These are phyloP conservation scores for Linum usitatissimum DNA, from an alignment of 345 rosid genomes.

Conservation along the genomic window DNA sequence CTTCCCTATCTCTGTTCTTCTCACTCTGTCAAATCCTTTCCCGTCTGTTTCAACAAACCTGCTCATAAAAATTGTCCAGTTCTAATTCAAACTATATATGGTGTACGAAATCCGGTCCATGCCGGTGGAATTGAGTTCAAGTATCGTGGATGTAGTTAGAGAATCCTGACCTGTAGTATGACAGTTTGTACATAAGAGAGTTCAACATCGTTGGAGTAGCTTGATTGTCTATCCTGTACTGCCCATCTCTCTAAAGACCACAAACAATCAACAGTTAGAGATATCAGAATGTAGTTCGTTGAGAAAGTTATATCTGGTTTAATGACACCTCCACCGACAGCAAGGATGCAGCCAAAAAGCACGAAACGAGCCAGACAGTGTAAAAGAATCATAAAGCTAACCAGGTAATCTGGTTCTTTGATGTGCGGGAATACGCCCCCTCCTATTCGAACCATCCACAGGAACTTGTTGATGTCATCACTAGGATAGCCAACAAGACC, in stretches of 20 bases:
- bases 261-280: background rate
- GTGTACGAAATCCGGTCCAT: background rate
- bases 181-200: slow-evolving; percentile 92
- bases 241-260: slow-evolving; percentile 72
- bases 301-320: background rate
- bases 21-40: slow-evolving; percentile 78
- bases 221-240: slow-evolving; percentile 84
- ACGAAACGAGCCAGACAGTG: background rate
- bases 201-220: slow-evolving; percentile 96
- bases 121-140: background rate
- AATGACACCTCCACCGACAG: background rate
- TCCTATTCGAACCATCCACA: slow-evolving; percentile 99
- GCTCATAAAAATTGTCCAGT: slow-evolving; percentile 9
- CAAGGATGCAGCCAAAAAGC: slow-evolving; percentile 3
- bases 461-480: slow-evolving; percentile 94
- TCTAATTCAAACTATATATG: background rate
- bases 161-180: slow-evolving; percentile 71
- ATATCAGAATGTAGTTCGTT: background rate
- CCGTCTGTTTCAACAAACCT: slow-evolving; percentile 99
- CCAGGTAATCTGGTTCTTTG: slow-evolving; percentile 93
- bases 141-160: background rate
- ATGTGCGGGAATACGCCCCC: slow-evolving; percentile 98
- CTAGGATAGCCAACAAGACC: slow-evolving; percentile 99
- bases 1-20: slow-evolving; percentile 92
- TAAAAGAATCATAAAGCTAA: slow-evolving; percentile 18